Conservation (phyloP, 192 early-diverging fungal genomes). For the Geosiphon pyriformis region DNA sequence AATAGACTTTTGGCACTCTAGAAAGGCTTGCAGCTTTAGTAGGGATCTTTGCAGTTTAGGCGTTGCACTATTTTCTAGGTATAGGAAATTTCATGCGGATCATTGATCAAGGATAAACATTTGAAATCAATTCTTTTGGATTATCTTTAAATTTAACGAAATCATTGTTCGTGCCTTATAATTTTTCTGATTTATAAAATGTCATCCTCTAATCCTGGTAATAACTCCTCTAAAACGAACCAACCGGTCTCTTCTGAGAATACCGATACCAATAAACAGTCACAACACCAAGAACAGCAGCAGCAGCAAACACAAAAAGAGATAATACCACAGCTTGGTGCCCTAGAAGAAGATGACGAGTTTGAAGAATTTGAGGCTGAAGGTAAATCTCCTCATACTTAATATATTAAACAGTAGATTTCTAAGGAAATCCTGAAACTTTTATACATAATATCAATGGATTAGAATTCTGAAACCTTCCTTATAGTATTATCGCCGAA, state of each 20-base stretch:
- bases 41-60: conserved; percentile 2
- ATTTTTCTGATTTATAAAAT: too few species aligned
- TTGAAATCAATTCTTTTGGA: too few species aligned
- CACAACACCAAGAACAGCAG: background rate
- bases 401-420: background rate
- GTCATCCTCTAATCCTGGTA: conserved; percentile 15
- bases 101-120: background rate
- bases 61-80: conserved; percentile 19
- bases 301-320: conserved; percentile 9
- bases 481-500: too few species aligned
- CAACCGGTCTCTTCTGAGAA: conserved; percentile 5
- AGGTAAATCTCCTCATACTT: conserved; percentile 45
- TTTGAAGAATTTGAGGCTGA: conserved; percentile 90
- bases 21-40: background rate
- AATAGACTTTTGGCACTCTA: conserved; percentile 4
- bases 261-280: background rate
- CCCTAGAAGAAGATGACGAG: conserved; percentile 89
- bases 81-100: conserved; percentile 13
- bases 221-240: background rate
- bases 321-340: conserved; percentile 50
- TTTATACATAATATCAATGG: too few species aligned
- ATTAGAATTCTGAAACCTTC: too few species aligned
- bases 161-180: too few species aligned
- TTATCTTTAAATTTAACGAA: too few species aligned
- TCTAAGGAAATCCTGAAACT: too few species aligned